phyloP scores from a whole-genome alignment of 495 filamentous ascomycete species.

The Entonaema liquescens region DNA sequence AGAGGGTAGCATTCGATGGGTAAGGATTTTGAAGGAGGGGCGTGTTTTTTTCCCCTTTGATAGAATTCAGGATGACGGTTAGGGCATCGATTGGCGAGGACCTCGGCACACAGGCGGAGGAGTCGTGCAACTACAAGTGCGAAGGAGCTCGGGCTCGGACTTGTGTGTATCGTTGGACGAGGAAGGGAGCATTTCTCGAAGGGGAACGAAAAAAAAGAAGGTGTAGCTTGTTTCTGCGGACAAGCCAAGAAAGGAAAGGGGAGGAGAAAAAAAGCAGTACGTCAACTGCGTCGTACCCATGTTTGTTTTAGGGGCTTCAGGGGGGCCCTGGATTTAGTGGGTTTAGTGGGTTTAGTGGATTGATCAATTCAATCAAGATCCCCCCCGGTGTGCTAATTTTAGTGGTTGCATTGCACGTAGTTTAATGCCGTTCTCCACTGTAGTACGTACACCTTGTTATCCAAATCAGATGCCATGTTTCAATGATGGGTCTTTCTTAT shows the following conservation, averaged over 20 bases:
- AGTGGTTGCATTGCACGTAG: constrained; percentile 20
- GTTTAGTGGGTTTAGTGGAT: constrained; percentile 1
- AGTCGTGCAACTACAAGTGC: constrained; percentile 3
- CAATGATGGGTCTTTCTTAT: neutral
- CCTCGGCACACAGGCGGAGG: neutral
- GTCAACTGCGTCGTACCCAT: constrained; percentile 13
- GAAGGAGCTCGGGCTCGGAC: neutral
- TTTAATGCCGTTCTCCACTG: constrained; percentile 13
- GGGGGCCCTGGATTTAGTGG: constrained; percentile 1
- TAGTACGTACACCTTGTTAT: neutral
- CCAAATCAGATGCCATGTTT: neutral
- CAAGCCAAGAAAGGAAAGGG: constrained; percentile 3
- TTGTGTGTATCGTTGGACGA: constrained; percentile 1
- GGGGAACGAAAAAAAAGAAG: neutral
- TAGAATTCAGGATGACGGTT: neutral
- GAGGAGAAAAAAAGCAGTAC: constrained; percentile 3
- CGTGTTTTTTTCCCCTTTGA: neutral
- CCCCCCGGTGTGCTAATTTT: constrained; percentile 21
- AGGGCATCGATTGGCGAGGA: neutral
- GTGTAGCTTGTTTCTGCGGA: too few species aligned
- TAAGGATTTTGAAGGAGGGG: neutral
- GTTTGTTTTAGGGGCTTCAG: constrained; percentile 32
- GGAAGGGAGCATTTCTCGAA: constrained; percentile 4
- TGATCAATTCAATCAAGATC: constrained; percentile 14
- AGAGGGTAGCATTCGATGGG: constrained; percentile 28